Evolutionary conservation across 2,329 filamentous ascomycete genomes (phyloP).

Genomic region (Colletotrichum lupini): DNA sequence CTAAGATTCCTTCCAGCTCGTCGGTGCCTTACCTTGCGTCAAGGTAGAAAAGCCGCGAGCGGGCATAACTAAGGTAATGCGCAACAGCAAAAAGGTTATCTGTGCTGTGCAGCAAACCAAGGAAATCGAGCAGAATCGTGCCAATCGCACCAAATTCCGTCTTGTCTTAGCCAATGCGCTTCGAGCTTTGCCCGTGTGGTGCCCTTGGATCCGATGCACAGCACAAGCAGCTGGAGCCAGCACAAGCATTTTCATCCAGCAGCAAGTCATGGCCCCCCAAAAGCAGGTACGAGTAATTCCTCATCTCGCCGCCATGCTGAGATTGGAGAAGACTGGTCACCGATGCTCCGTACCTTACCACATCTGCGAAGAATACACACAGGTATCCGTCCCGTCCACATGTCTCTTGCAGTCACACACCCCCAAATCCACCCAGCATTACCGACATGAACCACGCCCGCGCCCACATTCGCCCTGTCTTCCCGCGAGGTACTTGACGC

Average conservation of each 20-base stretch:
- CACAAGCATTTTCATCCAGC: constrained; percentile 4
- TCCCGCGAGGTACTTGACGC: not conserved
- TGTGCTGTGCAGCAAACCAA: constrained; percentile 22
- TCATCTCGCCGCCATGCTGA: not conserved
- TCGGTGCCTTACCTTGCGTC: not conserved
- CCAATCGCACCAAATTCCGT: constrained; percentile 17
- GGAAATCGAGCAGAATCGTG: constrained; percentile 9
- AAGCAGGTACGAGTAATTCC: constrained; percentile 10
- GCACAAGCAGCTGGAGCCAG: constrained; percentile 11
- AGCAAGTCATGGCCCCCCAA: constrained; percentile 2
- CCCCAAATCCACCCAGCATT: constrained; percentile 19
- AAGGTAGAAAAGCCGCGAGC: not conserved
- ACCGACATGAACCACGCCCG: constrained; percentile 30
- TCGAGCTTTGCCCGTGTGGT: not conserved
- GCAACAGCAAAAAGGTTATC: not conserved
- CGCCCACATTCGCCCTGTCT: constrained; percentile 8
- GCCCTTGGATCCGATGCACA: constrained; percentile 9
- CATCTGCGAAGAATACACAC: not conserved
- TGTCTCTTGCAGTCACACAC: not conserved
- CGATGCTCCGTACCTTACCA: not conserved
- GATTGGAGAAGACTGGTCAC: not conserved
- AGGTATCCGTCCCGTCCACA: not conserved
- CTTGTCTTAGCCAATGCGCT: constrained; percentile 26
- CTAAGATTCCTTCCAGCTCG: not conserved
- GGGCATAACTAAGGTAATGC: not conserved